Percentiles rank a stretch among this genome's conserved stretches.
These are phyloP conservation scores for Leccinellum albellum DNA, from an alignment of 768 basidiomycete genomes.

Conservation along the genomic window DNA sequence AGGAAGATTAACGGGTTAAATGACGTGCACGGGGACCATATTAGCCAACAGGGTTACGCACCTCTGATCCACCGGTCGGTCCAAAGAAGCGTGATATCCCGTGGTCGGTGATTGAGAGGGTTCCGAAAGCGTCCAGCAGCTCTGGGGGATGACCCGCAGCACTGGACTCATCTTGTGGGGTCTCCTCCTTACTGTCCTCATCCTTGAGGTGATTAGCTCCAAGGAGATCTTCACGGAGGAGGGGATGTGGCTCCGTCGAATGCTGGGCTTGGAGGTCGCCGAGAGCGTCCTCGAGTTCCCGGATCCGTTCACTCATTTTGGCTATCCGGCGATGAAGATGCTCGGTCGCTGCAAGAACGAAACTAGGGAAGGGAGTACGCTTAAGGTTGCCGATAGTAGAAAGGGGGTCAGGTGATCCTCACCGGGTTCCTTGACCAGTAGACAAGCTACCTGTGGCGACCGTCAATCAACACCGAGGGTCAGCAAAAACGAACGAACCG, in stretches of 20 bases:
- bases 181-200: constrained; percentile 13
- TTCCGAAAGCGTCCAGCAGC: constrained; percentile 55
- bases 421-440: constrained; percentile 78
- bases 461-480: background rate
- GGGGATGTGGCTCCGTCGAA: constrained; percentile 55
- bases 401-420: background rate
- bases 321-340: constrained; percentile 58
- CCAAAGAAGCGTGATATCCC: constrained; percentile 64
- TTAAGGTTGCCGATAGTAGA: constrained; percentile 7
- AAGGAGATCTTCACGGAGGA: constrained; percentile 54
- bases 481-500: constrained; percentile 37
- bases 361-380: constrained; percentile 28
- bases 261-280: constrained; percentile 45
- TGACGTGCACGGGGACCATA: constrained; percentile 7
- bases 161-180: constrained; percentile 25
- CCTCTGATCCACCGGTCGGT: constrained; percentile 65
- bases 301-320: constrained; percentile 50
- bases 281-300: constrained; percentile 60
- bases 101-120: constrained; percentile 55
- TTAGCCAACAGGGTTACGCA: constrained; percentile 30
- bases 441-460: constrained; percentile 56
- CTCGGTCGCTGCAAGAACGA: constrained; percentile 63
- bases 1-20: background rate
- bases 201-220: constrained; percentile 29
- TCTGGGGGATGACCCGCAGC: constrained; percentile 32